Evolutionary conservation across 2,329 filamentous ascomycete species (phyloP), one percentile per base, ranked within the genome.

Genomic region (Hypoxylon sp.): DNA sequence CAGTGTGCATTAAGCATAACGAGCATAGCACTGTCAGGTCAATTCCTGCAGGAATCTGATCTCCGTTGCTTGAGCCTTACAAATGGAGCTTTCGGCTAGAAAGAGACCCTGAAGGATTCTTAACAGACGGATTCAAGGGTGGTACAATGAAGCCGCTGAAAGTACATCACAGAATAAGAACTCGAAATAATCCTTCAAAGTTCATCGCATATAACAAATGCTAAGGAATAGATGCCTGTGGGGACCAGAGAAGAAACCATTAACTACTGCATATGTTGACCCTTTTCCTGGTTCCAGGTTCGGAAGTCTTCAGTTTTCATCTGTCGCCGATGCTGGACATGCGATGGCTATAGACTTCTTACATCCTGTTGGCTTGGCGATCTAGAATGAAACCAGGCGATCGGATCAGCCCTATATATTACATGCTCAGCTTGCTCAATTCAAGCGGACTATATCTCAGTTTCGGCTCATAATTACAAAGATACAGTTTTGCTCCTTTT

Each of bases 101-200:
- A 26, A 46, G 32, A 54, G 55, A 46, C n/a, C 30, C 20, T 46
- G 53, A 5, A 19, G 54, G 56, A 26, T 59, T 63, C 64, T 64
- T 54, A 58, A 62, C 54, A 48, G 43, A 65, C 48, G 43, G 32
- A 8, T 47, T 51, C 28, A 49, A n/a, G n/a, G 47, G 43, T 34
- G 48, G 50, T 32, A 46, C 34, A 51, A 58, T 26, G 62, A 58
- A 53, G 58, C 62, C 58, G 53, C 43, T 51, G 58, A 10, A 57
- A 57, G 43, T 46, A 52, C 56, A 55, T 47, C 13, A 56, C 48
- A 64, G 30, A 44, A 64, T 64, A 54, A 64, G 57, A 53, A 64
- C 62, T 49, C 54, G 61, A 61, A 64, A 61, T 57, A 56, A 30
- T 59, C 49, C 49, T 49, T 26, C 24, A 26, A n/a, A n/a, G n/a